These are phyloP conservation scores for Mucor piriformis DNA, from an alignment of 371 early-diverging fungal genomes.

Conservation along the genomic window DNA sequence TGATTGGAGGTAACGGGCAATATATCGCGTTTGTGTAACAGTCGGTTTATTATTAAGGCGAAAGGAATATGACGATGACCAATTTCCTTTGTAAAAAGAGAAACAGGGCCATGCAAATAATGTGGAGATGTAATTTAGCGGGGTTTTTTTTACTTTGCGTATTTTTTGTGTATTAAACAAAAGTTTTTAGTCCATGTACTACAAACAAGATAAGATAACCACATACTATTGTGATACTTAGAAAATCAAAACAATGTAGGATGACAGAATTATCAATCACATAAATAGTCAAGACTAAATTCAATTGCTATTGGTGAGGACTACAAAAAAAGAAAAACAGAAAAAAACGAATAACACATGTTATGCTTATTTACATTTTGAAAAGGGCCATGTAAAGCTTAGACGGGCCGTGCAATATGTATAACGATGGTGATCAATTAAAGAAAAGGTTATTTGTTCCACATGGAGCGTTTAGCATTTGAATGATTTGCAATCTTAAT, in stretches of 20 bases:
- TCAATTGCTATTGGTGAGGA: no score
- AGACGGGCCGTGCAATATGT: slow-evolving; percentile 5
- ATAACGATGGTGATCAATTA: not conserved
- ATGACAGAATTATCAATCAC: no score
- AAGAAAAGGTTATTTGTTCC: slow-evolving; percentile 1
- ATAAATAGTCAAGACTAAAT: no score
- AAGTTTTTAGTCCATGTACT: no score
- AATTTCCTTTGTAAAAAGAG: not conserved
- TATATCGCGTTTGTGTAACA: not conserved
- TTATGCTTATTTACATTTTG: not conserved
- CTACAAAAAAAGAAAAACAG: not conserved
- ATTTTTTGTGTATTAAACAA: no score
- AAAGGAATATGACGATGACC: slow-evolving; percentile 14
- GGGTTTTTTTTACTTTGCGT: no score
- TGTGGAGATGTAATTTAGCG: not conserved
- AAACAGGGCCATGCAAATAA: slow-evolving; percentile 9
- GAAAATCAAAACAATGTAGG: no score
- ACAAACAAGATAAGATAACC: not conserved
- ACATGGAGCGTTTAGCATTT: not conserved
- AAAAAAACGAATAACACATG: not conserved
- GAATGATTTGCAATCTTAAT: not conserved
- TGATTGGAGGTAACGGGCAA: slow-evolving; percentile 2
- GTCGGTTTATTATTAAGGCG: slow-evolving; percentile 22
- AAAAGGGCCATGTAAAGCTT: slow-evolving; percentile 8
- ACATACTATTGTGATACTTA: no score